Evolutionary conservation across 2,329 filamentous ascomycete species (phyloP), one percentile per base, ranked within the genome.

Genomic region (Calonectria naviculata): DNA sequence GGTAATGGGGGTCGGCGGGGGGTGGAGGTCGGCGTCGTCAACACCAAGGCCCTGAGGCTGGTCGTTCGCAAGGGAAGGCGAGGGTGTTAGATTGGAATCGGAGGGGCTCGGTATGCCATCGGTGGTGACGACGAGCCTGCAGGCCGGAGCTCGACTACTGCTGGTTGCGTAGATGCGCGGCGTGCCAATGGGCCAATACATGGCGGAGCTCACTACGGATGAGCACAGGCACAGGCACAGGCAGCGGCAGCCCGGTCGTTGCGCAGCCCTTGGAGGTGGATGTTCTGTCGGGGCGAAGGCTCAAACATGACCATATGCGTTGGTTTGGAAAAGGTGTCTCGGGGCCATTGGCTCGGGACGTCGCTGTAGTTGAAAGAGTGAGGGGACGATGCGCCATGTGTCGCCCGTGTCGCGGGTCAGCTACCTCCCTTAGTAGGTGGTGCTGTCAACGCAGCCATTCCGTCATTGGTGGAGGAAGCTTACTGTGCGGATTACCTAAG

Each of bases 171-270:
- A 96, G 82, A 95, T 92, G 82, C 92, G 92, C 81, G 94, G 94
- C 82, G 94, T 94, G 83, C 93, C 94, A 83, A 95, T 90, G 80
- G 94, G 94, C 94, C 94, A 97, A 89, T 97, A 97, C 94, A 97
- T 97, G 88, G 85, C 87, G 81, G 70, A 75, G 73, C 74, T 75
- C 75, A 73, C 77, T 38, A 19, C 47, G 52, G 52, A 58, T n/a
- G 52, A 58, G 52, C 52, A 58, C 52, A 58, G 34, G 34, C 52
- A 56, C 52, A 56, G 49, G 49, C 52, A 69, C 66, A 68, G 67
- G 70, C 67, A 49, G 52, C 65, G 28, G 21, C 42, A 29, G 67
- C 67, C 69, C 26, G 74, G 69, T 68, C 64, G 73, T 64, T 73
- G 67, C 70, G 76, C 71, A 67, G 71, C 73, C 64, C 74, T 75